A percentile compares a stretch with the other conserved stretches of the same genome.
phyloP scores from a whole-genome alignment of 805 yeast genomes.

The Metschnikowia lunata region DNA sequence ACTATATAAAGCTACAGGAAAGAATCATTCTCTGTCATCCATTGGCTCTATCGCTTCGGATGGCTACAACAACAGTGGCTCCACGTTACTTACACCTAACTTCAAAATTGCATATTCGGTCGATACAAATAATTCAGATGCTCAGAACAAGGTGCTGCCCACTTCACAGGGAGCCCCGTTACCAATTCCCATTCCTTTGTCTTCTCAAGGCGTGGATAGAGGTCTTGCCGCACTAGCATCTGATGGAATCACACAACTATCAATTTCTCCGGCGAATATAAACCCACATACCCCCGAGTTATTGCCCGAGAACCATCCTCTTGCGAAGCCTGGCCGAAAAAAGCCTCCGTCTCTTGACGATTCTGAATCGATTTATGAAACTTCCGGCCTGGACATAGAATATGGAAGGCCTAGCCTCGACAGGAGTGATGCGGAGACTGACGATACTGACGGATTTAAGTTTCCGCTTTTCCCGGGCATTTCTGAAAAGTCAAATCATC shows the following conservation, averaged over 20 bases:
- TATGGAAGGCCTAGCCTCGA: not conserved
- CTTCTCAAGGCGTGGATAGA: slow-evolving; percentile 27
- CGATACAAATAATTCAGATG: not conserved
- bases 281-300: slow-evolving; percentile 10
- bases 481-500: slow-evolving; percentile 10
- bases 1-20: not conserved
- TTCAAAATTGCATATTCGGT: slow-evolving; percentile 1
- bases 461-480: slow-evolving; percentile 36
- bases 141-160: not conserved
- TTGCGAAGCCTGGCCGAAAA: slow-evolving; percentile 10
- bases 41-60: slow-evolving; percentile 25
- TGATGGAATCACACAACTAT: slow-evolving; percentile 13
- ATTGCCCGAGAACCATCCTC: not conserved
- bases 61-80: not conserved
- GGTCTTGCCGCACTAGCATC: slow-evolving; percentile 20
- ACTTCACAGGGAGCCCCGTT: slow-evolving; percentile 9
- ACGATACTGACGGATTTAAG: slow-evolving; percentile 11
- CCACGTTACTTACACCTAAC: slow-evolving; percentile 4
- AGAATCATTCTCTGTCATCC: slow-evolving; percentile 24
- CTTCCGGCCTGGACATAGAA: slow-evolving; percentile 9
- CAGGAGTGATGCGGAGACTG: slow-evolving; percentile 6
- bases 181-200: slow-evolving; percentile 27
- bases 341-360: slow-evolving; percentile 13
- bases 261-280: slow-evolving; percentile 12
- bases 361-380: not conserved